Percentiles rank a stretch among this genome's conserved stretches.
These are phyloP conservation scores for Russula lepida DNA, from an alignment of 768 basidiomycete species.

Conservation along the genomic window DNA sequence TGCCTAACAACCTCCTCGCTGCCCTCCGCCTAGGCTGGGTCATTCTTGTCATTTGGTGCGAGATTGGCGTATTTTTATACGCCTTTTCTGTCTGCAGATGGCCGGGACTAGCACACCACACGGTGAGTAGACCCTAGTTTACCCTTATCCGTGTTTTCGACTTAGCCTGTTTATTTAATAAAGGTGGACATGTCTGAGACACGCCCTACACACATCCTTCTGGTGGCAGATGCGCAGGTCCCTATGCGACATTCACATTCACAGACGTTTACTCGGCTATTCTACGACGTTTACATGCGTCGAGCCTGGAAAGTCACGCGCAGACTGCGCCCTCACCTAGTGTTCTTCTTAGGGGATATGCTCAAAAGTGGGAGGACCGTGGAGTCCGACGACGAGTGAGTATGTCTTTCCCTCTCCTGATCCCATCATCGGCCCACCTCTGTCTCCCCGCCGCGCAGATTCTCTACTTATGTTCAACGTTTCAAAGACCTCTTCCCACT, in stretches of 20 bases:
- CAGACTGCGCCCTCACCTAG: conserved; percentile 51
- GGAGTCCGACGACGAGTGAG: conserved; percentile 66
- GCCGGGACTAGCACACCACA: conserved; percentile 32
- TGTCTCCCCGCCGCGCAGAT: conserved; percentile 39
- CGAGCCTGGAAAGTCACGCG: conserved; percentile 73
- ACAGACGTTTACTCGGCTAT: conserved; percentile 53
- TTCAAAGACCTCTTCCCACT: conserved; percentile 65
- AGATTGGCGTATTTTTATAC: conserved; percentile 48
- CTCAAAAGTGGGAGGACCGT: conserved; percentile 70
- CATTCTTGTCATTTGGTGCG: conserved; percentile 58
- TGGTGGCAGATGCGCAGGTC: conserved; percentile 84
- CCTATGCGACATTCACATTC: conserved; percentile 53
- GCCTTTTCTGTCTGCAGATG: conserved; percentile 46
- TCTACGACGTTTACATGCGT: conserved; percentile 74
- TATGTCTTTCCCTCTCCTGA: conserved; percentile 19
- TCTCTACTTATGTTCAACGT: conserved; percentile 55
- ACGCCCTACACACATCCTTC: conserved; percentile 47
- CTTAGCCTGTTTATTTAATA: not conserved
- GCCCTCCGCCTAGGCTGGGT: conserved; percentile 52
- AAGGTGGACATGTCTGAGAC: not conserved
- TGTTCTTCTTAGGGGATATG: conserved; percentile 88
- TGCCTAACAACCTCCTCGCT: conserved; percentile 6
- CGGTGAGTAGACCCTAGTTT: not conserved
- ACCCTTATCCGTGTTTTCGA: not conserved
- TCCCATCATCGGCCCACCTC: not conserved